Base-by-base conservation (phyloP, 768 basidiomycete genomes). In the Mycena indigotica region DNA sequence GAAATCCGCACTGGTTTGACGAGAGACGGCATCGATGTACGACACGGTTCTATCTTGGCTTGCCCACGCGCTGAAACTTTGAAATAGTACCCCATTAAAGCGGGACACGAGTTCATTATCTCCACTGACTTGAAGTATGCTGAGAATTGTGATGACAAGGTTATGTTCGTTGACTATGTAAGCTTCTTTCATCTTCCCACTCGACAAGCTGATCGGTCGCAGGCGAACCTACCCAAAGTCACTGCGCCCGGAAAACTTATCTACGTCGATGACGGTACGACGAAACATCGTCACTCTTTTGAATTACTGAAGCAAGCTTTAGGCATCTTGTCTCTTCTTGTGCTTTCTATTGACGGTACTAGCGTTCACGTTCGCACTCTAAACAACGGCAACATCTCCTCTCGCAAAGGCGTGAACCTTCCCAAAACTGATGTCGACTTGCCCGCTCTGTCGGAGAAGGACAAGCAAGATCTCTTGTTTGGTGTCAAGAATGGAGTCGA, bases 401-500 rank as follows among this genome's bases (percentile, higher is more conserved):
- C 95, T 53, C 91, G 93, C 72, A 99, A 99, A 81, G 97, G 97
- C 70, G 97, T 98, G 78, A 99, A 99, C 76, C 86, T 99, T 55
- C 97, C 97, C 67, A 97, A 98, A 77, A 98, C 97, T 61, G 83
- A 88, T 13, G 97, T 99, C 67, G 97, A 99, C 76, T 87, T 99
- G 52, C 97, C 97, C 52, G 93, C 97, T 51, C 85, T 99, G 40
- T 97, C 95, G 56, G 92, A 93, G 55, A 98, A 99, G 83, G 97
- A 99, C 84, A 98, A 97, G 82, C 86, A 85, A 63, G 97, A 98
- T 70, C 76, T 99, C 58, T 73, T 80, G 61, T 99, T 98, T 62
- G 97, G 97, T 75, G 96, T 97, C 69, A 89, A 86, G 83, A 98
- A 99, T 74, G 88, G 88, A 60, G 95, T 99, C 62, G 97, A 99